These are phyloP conservation scores for Russula griseocarnosa DNA, from an alignment of 768 basidiomycete genomes.

Conservation along the genomic window DNA sequence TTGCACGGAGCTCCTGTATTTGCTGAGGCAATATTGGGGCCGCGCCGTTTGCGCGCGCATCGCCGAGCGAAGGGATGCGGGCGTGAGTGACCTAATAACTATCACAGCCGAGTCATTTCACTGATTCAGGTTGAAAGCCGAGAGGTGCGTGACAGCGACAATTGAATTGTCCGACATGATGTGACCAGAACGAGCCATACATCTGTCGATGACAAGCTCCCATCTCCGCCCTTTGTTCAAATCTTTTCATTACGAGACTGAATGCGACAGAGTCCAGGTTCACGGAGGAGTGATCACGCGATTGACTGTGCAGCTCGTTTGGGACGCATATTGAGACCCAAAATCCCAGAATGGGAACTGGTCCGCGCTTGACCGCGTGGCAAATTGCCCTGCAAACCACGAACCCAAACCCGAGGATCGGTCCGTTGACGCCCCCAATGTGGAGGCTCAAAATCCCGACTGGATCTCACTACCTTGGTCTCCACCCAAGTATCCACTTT, in stretches of 20 bases:
- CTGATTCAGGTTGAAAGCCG: too few relatives aligned
- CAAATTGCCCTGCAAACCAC: not conserved
- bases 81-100: not conserved
- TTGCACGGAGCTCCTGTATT: not conserved
- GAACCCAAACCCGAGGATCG: not conserved
- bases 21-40: not conserved
- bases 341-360: not conserved
- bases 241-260: not conserved
- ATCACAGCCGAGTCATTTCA: constrained; percentile 5
- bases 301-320: not conserved
- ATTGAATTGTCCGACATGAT: not conserved
- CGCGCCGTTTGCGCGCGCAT: constrained; percentile 12
- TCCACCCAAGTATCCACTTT: not conserved
- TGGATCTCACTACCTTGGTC: not conserved
- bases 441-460: not conserved
- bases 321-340: too few relatives aligned
- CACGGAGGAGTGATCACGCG: not conserved
- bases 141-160: not conserved
- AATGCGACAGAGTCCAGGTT: constrained; percentile 2
- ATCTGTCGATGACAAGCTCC: not conserved
- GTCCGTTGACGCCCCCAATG: not conserved
- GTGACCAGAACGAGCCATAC: not conserved
- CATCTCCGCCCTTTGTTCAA: not conserved
- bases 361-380: not conserved
- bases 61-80: not conserved